phyloP scores from a whole-genome alignment of 1,284 basidiomycete genomes.

The Puccinia triticina region DNA sequence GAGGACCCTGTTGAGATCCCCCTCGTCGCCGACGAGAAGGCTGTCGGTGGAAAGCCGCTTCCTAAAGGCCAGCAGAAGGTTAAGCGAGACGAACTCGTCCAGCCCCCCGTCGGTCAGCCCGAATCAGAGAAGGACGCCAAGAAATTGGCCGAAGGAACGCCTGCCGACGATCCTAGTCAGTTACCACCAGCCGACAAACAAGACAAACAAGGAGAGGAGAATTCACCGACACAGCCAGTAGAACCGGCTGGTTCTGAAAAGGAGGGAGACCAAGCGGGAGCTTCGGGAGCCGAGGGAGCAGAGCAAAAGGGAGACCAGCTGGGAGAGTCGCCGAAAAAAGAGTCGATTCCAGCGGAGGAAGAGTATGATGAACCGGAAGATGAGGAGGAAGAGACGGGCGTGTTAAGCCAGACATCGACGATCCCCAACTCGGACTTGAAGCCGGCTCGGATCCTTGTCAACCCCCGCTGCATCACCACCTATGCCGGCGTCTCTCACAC shows the following conservation, averaged over 20 bases:
- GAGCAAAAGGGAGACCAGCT: slow-evolving; percentile 53
- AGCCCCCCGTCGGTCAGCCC: slow-evolving; percentile 5
- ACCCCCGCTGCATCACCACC: slow-evolving; percentile 90
- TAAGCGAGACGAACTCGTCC: slow-evolving; percentile 33
- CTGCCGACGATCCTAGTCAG: background rate
- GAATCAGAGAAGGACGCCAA: background rate
- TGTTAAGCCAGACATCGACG: slow-evolving; percentile 56
- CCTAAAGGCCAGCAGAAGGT: slow-evolving; percentile 48
- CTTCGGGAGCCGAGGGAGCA: slow-evolving; percentile 56
- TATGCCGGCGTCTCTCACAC: slow-evolving; percentile 94
- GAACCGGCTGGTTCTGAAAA: slow-evolving; percentile 54
- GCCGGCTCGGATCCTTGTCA: slow-evolving; percentile 85
- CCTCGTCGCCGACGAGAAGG: slow-evolving; percentile 21
- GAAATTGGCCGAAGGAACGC: background rate
- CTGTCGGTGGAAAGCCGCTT: slow-evolving; percentile 47
- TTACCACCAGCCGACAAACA: background rate
- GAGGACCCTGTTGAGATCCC: background rate
- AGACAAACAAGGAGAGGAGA: slow-evolving; percentile 12
- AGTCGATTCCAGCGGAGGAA: slow-evolving; percentile 36
- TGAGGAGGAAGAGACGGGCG: slow-evolving; percentile 67
- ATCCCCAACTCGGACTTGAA: slow-evolving; percentile 85
- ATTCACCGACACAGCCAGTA: slow-evolving; percentile 53
- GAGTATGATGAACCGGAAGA: slow-evolving; percentile 54
- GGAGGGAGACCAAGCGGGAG: slow-evolving; percentile 42
- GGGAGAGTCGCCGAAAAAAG: slow-evolving; percentile 45